Evolutionary conservation across 768 basidiomycete species (phyloP), one percentile per base, ranked within the genome.

Genomic region (Termitomyces sp.): DNA sequence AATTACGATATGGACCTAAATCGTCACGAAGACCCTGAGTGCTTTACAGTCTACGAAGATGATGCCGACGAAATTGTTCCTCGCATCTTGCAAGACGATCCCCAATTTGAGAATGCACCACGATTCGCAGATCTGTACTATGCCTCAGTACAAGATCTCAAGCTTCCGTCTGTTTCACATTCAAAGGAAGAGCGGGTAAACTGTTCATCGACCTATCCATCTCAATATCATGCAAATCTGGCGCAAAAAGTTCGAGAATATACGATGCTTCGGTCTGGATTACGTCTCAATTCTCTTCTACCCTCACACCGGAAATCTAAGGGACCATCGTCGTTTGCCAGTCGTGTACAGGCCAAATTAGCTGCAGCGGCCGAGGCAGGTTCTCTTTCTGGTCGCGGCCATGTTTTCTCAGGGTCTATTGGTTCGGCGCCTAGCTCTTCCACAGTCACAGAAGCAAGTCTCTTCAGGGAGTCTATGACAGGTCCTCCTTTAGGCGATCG

Each of bases 341-440:
- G 63, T 34, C 78, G 77, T 46, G 74, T 79, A 5, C 74, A 76
- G 54, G 73, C 78, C 52, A 81, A 78, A 60, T 65, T 73, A 27
- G 63, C 68, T 41, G 65, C 65, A 27, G 62, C 60, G 7, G 55
- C 56, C 27, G 41, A 38, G n/a, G 27, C 53, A 29, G 23, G 37
- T 37, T 50, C 49, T 49, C 34, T 34, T 34, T 17, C 34, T 38
- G 23, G 19, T 25, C 11, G 32, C 11, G 17, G 11, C 5, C 35
- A 50, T 38, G 23, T 25, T 27, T n/a, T 25, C n/a, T 14, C 25
- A 50, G 17, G 6, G n/a, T 38, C 35, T 17, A 23, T 35, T 16
- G 35, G 17, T 25, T n/a, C 23, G 23, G 21, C 2, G 5, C 14
- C 21, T 11, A 23, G 48, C 5, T 27, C 35, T 37, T 38, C 16